Conservation (phyloP, 208 protist species). For the Leishmania tarentolae region DNA sequence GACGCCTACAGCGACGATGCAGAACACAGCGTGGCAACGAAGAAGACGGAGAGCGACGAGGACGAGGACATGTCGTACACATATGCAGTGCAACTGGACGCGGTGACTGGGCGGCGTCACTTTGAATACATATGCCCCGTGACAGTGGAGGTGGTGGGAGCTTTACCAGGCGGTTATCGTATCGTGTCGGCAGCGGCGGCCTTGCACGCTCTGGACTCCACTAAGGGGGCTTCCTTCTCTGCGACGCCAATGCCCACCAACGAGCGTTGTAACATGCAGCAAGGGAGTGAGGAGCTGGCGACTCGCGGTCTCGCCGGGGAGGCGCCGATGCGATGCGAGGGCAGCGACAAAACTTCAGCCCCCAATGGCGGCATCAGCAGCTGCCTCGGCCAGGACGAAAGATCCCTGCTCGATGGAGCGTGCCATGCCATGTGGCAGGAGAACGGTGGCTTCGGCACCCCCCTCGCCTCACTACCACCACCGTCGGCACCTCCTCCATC, state of each 20-base stretch:
- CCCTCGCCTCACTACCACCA: background rate
- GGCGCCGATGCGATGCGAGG: background rate
- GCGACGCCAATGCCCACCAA: background rate
- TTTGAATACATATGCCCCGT: conserved; percentile 50
- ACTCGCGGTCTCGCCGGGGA: background rate
- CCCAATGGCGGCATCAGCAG: background rate
- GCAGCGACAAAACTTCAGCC: background rate
- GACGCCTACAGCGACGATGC: background rate
- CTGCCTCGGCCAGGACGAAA: background rate
- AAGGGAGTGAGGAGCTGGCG: background rate
- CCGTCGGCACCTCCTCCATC: background rate
- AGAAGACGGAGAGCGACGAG: background rate
- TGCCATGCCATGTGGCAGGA: background rate
- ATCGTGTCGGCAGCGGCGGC: conserved; percentile 2
- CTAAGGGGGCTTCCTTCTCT: background rate
- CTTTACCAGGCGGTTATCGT: conserved; percentile 21
- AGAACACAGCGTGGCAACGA: background rate
- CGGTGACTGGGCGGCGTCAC: conserved; percentile 28
- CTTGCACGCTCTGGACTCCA: conserved; percentile 2
- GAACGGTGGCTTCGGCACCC: background rate
- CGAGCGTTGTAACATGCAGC: background rate
- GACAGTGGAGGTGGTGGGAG: conserved; percentile 36
- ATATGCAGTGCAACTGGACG: conserved; percentile 41
- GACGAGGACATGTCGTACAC: conserved; percentile 33
- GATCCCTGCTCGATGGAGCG: background rate